Base-by-base conservation (phyloP, 2,329 filamentous ascomycete genomes). In the Penicillium sp. region DNA sequence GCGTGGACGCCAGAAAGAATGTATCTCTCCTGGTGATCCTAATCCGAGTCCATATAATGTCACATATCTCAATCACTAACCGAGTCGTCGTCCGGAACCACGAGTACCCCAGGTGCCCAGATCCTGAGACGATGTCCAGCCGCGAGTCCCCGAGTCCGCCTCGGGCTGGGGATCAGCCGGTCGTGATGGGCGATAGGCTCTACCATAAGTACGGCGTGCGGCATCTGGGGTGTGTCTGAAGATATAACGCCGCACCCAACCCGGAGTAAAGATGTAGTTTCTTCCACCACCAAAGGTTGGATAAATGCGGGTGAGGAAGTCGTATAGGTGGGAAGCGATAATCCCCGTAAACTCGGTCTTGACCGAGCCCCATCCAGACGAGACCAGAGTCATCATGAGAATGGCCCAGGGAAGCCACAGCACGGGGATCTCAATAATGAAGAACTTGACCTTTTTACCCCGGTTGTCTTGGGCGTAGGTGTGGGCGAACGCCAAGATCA, bases 271-370 rank as follows among this genome's bases (percentile, higher is more conserved):
- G 31, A 96, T 78, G 44, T 87, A 79, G 66, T 92, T 95, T 46
- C 77, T 79, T 0, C 94, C 94, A 50, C 89, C 89, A 28, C 91
- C 92, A 67, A 94, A 94, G 49, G 89, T 84, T 5, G 94, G 94
- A 79, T 91, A 97, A 38, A 96, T 80, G 44, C 89, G 83, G 2
- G 89, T 90, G 44, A 96, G 72, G 67, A 97, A 99, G 69, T 97
- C 89, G 72, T 90, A 95, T 18, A 94, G 66, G 69, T 99, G 94
- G 4, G 92, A 92, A 11, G 92, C 89, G 39, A 95, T 58, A 10
- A 99, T 79, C n/a, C 94, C 94, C 30, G 83, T 89, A 4, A 84
- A 71, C 65, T 95, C 85, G 4, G 85, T 64, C 50, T 88, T 67
- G 10, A 88, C 80, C 16, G 73, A 74, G 3, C 70, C 60, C 31